Base-by-base conservation (phyloP, 768 basidiomycete genomes). In the Boletus rubescentipes region DNA sequence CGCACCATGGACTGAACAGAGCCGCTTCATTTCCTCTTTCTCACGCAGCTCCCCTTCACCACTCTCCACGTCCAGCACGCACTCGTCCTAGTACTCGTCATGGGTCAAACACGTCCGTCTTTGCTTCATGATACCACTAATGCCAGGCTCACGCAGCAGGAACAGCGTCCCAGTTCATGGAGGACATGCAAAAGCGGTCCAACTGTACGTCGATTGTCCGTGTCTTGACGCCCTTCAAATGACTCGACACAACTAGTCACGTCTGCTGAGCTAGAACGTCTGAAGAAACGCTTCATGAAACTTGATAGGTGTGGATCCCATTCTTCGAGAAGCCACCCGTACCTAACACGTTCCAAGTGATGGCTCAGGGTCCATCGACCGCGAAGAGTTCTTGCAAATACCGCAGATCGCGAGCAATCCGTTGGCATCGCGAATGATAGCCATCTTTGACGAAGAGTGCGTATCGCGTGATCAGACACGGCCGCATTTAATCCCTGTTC, bases 241-340 rank as follows among this genome's bases (percentile, higher is more conserved):
- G 51, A 58, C 61, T 51, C 32, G 37, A 49, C 55, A 15, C n/a
- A 29, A 42, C 40, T 68, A 98, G 97, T 99, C 86, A 98, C 92
- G 18, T 90, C 89, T 45, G 82, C 86, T 44, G 97, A 99, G 75
- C 77, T 99, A 62, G 92, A 98, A 62, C 83, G 97, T 49, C 80
- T 98, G 63, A 97, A 97, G 83, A 98, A 98, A 72, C 87, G 97
- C 49, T 98, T 99, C 73, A 98, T 98, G 93, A 99, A 99, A 76
- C 87, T 99, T 62, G 97, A 99, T 72, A 91, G 88, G 91, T 87
- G 61, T 54, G 75, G 9, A 39, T 44, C 42, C 40, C 30, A 12
- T 46, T n/a, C 50, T 20, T 29, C 43, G n/a, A 15, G 16, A 9
- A 37, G n/a, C 37, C 49, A 23, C 47, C 18, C 6, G 4, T 5